A percentile compares a stretch with the other conserved stretches of the same genome.
phyloP scores from a whole-genome alignment of 768 basidiomycete genomes.

The Serendipita indica region DNA sequence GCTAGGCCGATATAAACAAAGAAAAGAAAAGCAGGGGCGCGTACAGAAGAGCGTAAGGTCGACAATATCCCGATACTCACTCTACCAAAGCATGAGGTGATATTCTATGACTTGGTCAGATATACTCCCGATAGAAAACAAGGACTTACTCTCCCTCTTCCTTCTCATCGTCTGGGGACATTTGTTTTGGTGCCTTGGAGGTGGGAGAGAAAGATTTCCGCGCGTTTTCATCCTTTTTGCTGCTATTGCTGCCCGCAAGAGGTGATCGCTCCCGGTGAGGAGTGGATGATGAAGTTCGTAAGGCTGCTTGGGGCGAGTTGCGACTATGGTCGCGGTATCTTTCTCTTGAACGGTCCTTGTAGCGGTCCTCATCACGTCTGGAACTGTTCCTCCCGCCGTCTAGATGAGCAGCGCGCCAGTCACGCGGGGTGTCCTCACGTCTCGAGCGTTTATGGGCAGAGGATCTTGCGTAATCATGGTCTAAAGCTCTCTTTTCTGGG shows the following conservation, averaged over 20 bases:
- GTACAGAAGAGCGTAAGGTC: constrained; percentile 19
- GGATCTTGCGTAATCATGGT: background rate
- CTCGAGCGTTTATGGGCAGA: constrained; percentile 16
- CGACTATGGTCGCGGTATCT: constrained; percentile 21
- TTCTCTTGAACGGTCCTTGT: constrained; percentile 22
- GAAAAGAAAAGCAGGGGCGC: constrained; percentile 11
- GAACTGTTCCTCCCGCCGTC: constrained; percentile 26
- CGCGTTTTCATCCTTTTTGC: background rate
- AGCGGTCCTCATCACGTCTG: constrained; percentile 18
- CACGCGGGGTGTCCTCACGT: constrained; percentile 14
- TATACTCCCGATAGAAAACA: constrained; percentile 11
- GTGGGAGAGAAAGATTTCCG: constrained; percentile 9
- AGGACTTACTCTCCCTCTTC: constrained; percentile 92
- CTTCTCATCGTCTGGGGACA: constrained; percentile 34
- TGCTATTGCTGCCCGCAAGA: constrained; percentile 12
- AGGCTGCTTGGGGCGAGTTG: constrained; percentile 22
- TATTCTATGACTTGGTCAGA: constrained; percentile 32
- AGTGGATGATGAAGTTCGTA: constrained; percentile 19
- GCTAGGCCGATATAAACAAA: background rate
- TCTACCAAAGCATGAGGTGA: constrained; percentile 30
- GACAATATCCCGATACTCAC: constrained; percentile 21
- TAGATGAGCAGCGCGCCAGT: constrained; percentile 17
- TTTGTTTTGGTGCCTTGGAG: constrained; percentile 18
- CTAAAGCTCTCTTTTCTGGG: constrained; percentile 7
- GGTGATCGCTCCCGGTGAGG: constrained; percentile 16